A percentile compares a stretch with the other conserved stretches of the same genome.
Conservation (phyloP, 2,329 filamentous ascomycete genomes). For the Drechslerella stenobrocha region DNA sequence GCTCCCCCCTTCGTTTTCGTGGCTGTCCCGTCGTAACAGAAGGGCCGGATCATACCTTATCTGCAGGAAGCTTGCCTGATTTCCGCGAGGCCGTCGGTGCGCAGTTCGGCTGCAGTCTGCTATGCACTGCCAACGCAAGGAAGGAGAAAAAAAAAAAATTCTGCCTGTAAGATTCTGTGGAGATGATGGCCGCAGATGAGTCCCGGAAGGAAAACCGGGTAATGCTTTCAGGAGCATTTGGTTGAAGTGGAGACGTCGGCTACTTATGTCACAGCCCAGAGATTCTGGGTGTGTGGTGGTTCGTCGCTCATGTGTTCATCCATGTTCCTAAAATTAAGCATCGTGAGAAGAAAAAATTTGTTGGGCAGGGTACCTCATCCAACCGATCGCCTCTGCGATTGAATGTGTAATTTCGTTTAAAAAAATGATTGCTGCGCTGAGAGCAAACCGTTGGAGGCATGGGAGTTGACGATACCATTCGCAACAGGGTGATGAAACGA, state of each 20-base stretch:
- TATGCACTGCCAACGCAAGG: conserved; percentile 33
- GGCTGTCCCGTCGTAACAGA: conserved; percentile 40
- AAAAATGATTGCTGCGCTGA: not conserved
- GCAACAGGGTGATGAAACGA: not conserved
- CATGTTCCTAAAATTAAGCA: conserved; percentile 43
- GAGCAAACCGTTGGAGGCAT: not conserved
- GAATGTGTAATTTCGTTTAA: conserved; percentile 35
- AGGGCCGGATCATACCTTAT: conserved; percentile 48
- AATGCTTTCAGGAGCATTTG: conserved; percentile 3
- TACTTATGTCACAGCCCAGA: conserved; percentile 2
- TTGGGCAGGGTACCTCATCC: conserved; percentile 40
- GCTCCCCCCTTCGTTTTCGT: conserved; percentile 48
- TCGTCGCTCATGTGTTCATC: conserved; percentile 5
- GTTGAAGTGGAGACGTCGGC: conserved; percentile 3
- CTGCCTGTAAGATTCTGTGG: conserved; percentile 24
- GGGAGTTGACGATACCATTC: not conserved
- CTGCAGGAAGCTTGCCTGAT: conserved; percentile 26
- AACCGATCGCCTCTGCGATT: conserved; percentile 42
- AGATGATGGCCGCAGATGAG: conserved; percentile 21
- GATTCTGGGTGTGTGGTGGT: conserved; percentile 16
- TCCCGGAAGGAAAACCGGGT: conserved; percentile 12
- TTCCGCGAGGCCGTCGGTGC: not conserved
- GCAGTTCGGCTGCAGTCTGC: conserved; percentile 9
- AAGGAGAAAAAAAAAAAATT: conserved; percentile 30
- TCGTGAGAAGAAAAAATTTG: conserved; percentile 41